A percentile compares a stretch with the other conserved stretches of the same genome.
Evolutionary conservation across 78 protist species (phyloP).

Genomic region (Protostelium mycophagum): DNA sequence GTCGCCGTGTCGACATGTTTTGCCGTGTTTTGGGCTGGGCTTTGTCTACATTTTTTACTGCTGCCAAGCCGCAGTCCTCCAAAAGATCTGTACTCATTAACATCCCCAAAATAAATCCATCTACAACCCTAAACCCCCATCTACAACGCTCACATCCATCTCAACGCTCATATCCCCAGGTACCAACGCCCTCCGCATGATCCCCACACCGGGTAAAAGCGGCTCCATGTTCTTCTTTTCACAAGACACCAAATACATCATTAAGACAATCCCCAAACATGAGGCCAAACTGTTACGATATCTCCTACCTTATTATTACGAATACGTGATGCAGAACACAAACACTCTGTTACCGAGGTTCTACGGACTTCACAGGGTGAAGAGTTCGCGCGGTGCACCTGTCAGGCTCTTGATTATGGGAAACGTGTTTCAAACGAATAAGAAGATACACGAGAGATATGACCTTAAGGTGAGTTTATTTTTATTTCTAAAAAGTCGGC

Average conservation of each 20-base stretch:
- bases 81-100: not conserved
- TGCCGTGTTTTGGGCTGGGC: not conserved
- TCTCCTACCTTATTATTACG: constrained; percentile 78
- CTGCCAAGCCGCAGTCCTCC: too few species aligned
- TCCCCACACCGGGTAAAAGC: constrained; percentile 87
- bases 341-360: constrained; percentile 79
- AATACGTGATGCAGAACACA: constrained; percentile 76
- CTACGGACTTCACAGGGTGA: constrained; percentile 78
- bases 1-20: not conserved
- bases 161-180: not conserved
- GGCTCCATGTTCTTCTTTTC: constrained; percentile 80
- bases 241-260: constrained; percentile 67
- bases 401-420: constrained; percentile 88
- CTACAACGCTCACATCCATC: not conserved
- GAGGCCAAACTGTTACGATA: constrained; percentile 75
- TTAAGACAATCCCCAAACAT: constrained; percentile 85
- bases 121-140: not conserved
- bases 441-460: constrained; percentile 63
- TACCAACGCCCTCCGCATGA: constrained; percentile 14
- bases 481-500: not conserved
- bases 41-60: not conserved
- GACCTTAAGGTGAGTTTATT: constrained; percentile 81
- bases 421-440: constrained; percentile 74
- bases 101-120: not conserved
- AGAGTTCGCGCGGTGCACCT: constrained; percentile 49